Conservation (phyloP, 176 grass and related monocot genomes). For the barley (Hordeum vulgare) region DNA sequence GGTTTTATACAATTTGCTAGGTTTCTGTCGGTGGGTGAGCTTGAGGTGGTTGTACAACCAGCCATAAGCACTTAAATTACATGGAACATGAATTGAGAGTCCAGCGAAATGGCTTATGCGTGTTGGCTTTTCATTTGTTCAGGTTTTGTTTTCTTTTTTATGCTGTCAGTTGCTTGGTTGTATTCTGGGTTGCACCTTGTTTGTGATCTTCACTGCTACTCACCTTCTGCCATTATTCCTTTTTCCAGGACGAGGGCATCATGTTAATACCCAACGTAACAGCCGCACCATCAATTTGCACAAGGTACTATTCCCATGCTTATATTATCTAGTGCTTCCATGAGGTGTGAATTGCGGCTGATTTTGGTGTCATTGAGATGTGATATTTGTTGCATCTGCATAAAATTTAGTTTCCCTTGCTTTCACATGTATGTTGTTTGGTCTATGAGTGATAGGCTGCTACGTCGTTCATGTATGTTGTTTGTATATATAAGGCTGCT, state of each 20-base stretch:
- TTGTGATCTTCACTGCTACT: conserved; percentile 18
- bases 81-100: too few relatives aligned
- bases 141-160: background rate
- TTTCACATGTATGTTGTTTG: background rate
- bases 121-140: background rate
- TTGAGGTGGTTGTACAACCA: too few relatives aligned
- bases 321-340: background rate
- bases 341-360: background rate
- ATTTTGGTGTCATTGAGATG: background rate
- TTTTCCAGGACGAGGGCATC: conserved; percentile 7
- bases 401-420: background rate
- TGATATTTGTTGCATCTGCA: background rate
- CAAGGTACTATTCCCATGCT: background rate
- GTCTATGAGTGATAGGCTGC: background rate
- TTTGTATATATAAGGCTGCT: too few relatives aligned
- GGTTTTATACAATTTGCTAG: too few relatives aligned
- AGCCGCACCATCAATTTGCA: background rate
- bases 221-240: background rate
- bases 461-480: too few relatives aligned
- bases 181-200: background rate
- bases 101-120: too few relatives aligned
- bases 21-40: too few relatives aligned
- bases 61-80: too few relatives aligned
- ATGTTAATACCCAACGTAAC: background rate
- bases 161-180: background rate